A percentile compares a stretch with the other conserved stretches of the same genome.
phyloP scores from a whole-genome alignment of 192 early-diverging fungal genomes.

The Radiomyces spectabilis region DNA sequence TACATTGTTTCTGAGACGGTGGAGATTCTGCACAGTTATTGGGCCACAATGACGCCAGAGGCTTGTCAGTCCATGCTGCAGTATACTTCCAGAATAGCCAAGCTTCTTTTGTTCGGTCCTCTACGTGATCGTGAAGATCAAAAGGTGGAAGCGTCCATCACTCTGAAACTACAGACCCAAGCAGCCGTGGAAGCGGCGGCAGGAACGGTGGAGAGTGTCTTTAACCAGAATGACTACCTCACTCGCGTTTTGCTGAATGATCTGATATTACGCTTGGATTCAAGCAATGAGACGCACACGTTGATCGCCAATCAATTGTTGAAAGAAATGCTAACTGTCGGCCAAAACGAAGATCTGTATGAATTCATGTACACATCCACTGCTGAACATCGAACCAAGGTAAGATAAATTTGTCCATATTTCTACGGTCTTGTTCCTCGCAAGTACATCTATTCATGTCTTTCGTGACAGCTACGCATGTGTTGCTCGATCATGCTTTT shows the following conservation, averaged over 20 bases:
- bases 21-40: conserved; percentile 12
- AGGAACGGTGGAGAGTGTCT: conserved; percentile 16
- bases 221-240: conserved; percentile 38
- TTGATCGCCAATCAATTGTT: conserved; percentile 24
- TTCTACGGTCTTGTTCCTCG: background rate
- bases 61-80: conserved; percentile 7
- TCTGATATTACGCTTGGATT: conserved; percentile 34
- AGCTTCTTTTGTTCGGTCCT: conserved; percentile 38
- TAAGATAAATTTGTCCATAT: background rate
- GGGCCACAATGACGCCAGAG: conserved; percentile 13
- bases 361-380: conserved; percentile 14
- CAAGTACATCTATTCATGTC: background rate
- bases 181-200: conserved; percentile 4
- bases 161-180: conserved; percentile 21
- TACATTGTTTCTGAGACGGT: conserved; percentile 14
- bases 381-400: conserved; percentile 18
- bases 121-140: conserved; percentile 42
- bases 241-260: conserved; percentile 42
- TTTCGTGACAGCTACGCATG: conserved; percentile 34
- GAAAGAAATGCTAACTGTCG: background rate
- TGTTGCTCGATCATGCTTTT: conserved; percentile 41
- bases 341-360: conserved; percentile 2
- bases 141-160: conserved; percentile 38
- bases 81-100: conserved; percentile 21
- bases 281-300: conserved; percentile 7